phyloP scores from a whole-genome alignment of 805 yeast species.

The Saccharomycopsis malanga region DNA sequence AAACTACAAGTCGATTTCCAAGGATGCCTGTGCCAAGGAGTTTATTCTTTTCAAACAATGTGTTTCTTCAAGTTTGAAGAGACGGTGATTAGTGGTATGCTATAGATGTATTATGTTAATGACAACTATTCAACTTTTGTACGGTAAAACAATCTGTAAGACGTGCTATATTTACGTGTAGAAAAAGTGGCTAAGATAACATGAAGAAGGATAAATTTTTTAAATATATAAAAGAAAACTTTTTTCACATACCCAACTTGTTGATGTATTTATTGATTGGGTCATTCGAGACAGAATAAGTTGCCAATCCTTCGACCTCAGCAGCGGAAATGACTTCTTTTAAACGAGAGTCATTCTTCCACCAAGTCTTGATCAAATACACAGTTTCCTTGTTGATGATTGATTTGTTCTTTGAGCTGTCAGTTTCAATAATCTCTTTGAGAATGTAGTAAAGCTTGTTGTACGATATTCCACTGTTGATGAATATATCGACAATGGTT shows the following conservation, averaged over 20 bases:
- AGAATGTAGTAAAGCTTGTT: conserved; percentile 60
- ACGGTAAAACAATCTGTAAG: too few species aligned
- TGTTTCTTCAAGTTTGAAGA: conserved; percentile 34
- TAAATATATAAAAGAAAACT: background rate
- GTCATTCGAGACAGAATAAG: conserved; percentile 46
- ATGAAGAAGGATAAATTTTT: too few species aligned
- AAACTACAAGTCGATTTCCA: conserved; percentile 42
- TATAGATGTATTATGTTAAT: too few species aligned
- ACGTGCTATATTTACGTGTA: too few species aligned
- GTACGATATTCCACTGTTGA: conserved; percentile 55
- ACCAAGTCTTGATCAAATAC: conserved; percentile 62
- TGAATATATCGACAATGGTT: conserved; percentile 51
- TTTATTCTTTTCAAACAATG: conserved; percentile 44
- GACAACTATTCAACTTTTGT: too few species aligned
- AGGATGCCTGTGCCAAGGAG: conserved; percentile 47
- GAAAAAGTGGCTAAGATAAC: too few species aligned
- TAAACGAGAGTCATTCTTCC: conserved; percentile 52
- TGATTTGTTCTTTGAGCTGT: conserved; percentile 27
- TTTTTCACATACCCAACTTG: conserved; percentile 17
- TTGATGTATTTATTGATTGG: conserved; percentile 48
- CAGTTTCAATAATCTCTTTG: conserved; percentile 55
- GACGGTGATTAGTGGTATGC: background rate
- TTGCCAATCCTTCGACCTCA: conserved; percentile 36
- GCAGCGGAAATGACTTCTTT: conserved; percentile 48
- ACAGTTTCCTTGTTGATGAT: conserved; percentile 46